Evolutionary conservation across 345 rosid species (phyloP).

Genomic region (Gynandropsis gynandra): DNA sequence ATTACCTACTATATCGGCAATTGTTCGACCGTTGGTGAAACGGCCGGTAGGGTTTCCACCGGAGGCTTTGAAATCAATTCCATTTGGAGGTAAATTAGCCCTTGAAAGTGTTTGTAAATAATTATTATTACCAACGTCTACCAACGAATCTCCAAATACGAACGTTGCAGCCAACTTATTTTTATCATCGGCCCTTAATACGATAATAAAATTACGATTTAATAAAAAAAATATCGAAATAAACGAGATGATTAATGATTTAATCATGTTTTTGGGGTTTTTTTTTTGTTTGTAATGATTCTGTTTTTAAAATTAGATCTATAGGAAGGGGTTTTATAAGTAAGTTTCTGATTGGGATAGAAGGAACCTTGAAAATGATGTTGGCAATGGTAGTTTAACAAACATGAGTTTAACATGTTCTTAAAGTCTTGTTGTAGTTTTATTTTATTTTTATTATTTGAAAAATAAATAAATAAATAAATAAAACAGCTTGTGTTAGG

Average conservation of each 20-base stretch:
- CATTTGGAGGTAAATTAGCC: slow-evolving; percentile 79
- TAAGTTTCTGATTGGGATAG: slow-evolving; percentile 16
- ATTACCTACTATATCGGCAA: slow-evolving; percentile 74
- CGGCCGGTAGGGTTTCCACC: slow-evolving; percentile 88
- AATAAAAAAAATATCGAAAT: slow-evolving; percentile 13
- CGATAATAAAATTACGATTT: neutral
- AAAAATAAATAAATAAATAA: slow-evolving; percentile 13
- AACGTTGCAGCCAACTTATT: slow-evolving; percentile 48
- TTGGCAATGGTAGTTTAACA: slow-evolving; percentile 27
- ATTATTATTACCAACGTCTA: slow-evolving; percentile 87
- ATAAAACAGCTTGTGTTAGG: too few relatives aligned
- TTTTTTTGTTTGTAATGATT: neutral
- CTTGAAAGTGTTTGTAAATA: slow-evolving; percentile 66
- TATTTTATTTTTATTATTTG: neutral
- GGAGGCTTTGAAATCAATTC: slow-evolving; percentile 67
- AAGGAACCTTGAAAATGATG: slow-evolving; percentile 22
- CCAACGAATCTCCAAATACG: slow-evolving; percentile 80
- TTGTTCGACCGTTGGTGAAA: slow-evolving; percentile 84
- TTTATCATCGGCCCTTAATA: slow-evolving; percentile 22
- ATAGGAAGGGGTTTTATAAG: slow-evolving; percentile 17
- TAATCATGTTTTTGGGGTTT: slow-evolving; percentile 6
- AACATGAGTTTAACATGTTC: slow-evolving; percentile 17
- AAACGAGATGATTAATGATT: neutral
- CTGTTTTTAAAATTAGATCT: too few relatives aligned
- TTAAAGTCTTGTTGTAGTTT: neutral